Evolutionary conservation across 176 grass and related monocot genomes (phyloP), one percentile per base, ranked within the genome.

Genomic region (Aegilops tauschii): DNA sequence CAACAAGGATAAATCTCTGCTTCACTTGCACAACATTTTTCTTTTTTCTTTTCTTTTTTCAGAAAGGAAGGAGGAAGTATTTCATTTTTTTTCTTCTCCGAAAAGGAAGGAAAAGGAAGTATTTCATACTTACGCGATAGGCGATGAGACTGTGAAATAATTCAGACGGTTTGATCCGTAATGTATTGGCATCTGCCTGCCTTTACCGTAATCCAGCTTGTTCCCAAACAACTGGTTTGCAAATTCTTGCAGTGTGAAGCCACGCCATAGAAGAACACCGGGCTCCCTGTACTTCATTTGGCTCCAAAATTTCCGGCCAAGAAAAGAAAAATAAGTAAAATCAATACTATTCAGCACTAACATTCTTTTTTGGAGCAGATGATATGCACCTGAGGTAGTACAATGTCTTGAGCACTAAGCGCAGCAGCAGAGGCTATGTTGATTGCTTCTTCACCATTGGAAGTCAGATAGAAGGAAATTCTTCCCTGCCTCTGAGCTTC

Each of bases 401-500:
- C 92, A 50, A 99, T 36, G 84, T 99, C 94, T 12, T 99, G 85
- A 7, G 70, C 45, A 59, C 59, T 92, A 77, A 96, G 94, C 9
- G 97, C 97, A 27, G 94, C 97, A 70, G 97, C 94, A 64, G 92
- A 96, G 37, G 97, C 97, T 54, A 99, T 85, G 85, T 99, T 99
- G 63, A 99, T 96, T 23, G 94, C 94, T 80, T 99, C 97, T 79
- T 99, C 94, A 9, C 97, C 97, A 52, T 87, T 83, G 52, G 94
- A 94, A 77, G 94, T 99, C 83, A 99, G 83, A 84, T 99, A 96
- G 81, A 99, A 99, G 4, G 97, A 99, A 27, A 99, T 94, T 89
- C 97, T 90, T 70, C 97, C 97, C 86, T 99, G 97, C 80, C 97
- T 94, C 82, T 96, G 97, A 69, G 92, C 97, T 91, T 99, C 97